These are phyloP conservation scores for Kitagawia praeruptora DNA, from an alignment of 129 eudicot species.

Conservation along the genomic window DNA sequence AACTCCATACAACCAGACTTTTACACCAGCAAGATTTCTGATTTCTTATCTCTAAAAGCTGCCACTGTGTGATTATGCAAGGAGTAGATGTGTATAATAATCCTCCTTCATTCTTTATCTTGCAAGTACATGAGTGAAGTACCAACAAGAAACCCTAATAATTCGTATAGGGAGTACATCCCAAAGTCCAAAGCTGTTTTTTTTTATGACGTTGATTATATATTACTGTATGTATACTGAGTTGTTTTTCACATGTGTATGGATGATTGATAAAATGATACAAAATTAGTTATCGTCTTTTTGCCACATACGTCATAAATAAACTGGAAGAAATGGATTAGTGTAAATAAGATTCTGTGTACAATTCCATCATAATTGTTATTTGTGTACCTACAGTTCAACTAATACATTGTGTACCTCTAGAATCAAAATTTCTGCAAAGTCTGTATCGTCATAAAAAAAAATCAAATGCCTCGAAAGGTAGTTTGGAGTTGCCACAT, in stretches of 20 bases:
- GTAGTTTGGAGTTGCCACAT: too few relatives aligned
- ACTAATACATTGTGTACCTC: too few relatives aligned
- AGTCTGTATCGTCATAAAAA: too few relatives aligned
- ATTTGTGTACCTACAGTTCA: too few relatives aligned
- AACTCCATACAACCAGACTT: slow-evolving; percentile 92
- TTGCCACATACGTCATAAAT: not conserved
- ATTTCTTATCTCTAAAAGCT: slow-evolving; percentile 75
- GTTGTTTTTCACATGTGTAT: not conserved
- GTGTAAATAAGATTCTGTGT: too few relatives aligned
- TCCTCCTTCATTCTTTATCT: not conserved
- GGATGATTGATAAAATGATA: not conserved
- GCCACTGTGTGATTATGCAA: slow-evolving; percentile 37
- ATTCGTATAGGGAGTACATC: not conserved
- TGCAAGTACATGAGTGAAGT: not conserved
- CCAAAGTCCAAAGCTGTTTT: not conserved
- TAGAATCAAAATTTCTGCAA: too few relatives aligned
- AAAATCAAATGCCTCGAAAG: too few relatives aligned
- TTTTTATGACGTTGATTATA: not conserved
- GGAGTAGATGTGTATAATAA: not conserved
- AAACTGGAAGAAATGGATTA: not conserved
- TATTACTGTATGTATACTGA: not conserved
- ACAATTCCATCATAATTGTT: too few relatives aligned
- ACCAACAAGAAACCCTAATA: not conserved
- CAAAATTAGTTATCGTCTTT: not conserved
- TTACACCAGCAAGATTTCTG: slow-evolving; percentile 91